A percentile compares a stretch with the other conserved stretches of the same genome.
Conservation (phyloP, 257 asterid genomes). For the Vinca minor region DNA sequence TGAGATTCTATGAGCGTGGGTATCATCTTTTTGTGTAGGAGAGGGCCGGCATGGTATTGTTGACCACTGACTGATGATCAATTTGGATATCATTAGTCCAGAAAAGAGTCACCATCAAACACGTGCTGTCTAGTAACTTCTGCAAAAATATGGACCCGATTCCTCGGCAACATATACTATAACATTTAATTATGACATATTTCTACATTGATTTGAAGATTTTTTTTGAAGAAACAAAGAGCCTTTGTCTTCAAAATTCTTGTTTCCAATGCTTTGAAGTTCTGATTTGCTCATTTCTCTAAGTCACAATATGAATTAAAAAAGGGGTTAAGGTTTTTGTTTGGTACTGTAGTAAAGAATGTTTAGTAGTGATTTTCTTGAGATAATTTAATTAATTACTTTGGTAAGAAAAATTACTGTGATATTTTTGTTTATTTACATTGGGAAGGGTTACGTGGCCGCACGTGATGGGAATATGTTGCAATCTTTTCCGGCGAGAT, state of each 20-base stretch:
- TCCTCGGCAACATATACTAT: conserved; percentile 17
- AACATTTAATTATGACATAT: too few relatives aligned
- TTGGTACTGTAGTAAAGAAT: conserved; percentile 19
- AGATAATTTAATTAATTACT: too few relatives aligned
- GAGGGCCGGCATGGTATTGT: conserved; percentile 29
- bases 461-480: conserved; percentile 41
- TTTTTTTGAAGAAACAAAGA: neutral
- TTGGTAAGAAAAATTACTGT: too few relatives aligned
- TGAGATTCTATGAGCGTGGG: too few relatives aligned
- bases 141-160: conserved; percentile 25
- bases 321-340: conserved; percentile 13
- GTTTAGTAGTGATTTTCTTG: too few relatives aligned
- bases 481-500: conserved; percentile 57
- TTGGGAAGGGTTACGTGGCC: conserved; percentile 20
- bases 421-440: conserved; percentile 10
- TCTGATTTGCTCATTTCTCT: neutral
- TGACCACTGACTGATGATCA: conserved; percentile 24
- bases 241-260: neutral
- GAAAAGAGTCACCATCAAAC: conserved; percentile 23
- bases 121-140: conserved; percentile 47
- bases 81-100: neutral
- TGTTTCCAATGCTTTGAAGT: neutral
- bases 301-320: neutral
- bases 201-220: too few relatives aligned
- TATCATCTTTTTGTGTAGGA: too few relatives aligned